phyloP scores from a whole-genome alignment of 768 basidiomycete genomes.

The Pisolithus sp. region DNA sequence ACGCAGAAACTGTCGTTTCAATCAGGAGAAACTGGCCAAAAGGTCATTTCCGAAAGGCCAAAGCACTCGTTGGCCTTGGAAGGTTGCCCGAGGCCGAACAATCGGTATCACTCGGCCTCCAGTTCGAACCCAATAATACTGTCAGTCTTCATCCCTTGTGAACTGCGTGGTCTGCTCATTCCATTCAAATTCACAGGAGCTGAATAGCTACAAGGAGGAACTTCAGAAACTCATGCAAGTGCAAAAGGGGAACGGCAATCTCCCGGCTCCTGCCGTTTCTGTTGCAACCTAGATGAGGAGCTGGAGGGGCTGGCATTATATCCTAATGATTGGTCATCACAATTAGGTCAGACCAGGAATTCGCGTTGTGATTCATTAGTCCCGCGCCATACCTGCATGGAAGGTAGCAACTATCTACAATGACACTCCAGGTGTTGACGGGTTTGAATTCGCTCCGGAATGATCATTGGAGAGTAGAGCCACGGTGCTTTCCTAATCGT shows the following conservation, averaged over 20 bases:
- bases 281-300: background rate
- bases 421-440: no score
- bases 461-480: no score
- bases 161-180: conserved; percentile 6
- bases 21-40: conserved; percentile 89
- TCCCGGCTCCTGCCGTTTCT: background rate
- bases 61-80: conserved; percentile 73
- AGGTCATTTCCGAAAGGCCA: conserved; percentile 91
- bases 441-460: no score
- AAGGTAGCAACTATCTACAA: no score
- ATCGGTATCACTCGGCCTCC: conserved; percentile 74
- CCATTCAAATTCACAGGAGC: conserved; percentile 14
- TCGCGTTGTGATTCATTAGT: no score
- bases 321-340: no score
- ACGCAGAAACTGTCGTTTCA: conserved; percentile 86
- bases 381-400: no score
- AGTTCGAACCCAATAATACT: conserved; percentile 69
- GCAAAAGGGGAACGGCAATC: conserved; percentile 3
- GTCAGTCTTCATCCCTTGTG: conserved; percentile 28
- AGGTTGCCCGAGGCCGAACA: conserved; percentile 71
- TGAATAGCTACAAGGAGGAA: conserved; percentile 28
- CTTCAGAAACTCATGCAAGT: conserved; percentile 17
- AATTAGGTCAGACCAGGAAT: no score
- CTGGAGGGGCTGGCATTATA: no score
- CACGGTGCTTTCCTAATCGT: no score